Evolutionary conservation across 352 stramenopile species (phyloP).

Genomic region (Pythium pyrilobum): DNA sequence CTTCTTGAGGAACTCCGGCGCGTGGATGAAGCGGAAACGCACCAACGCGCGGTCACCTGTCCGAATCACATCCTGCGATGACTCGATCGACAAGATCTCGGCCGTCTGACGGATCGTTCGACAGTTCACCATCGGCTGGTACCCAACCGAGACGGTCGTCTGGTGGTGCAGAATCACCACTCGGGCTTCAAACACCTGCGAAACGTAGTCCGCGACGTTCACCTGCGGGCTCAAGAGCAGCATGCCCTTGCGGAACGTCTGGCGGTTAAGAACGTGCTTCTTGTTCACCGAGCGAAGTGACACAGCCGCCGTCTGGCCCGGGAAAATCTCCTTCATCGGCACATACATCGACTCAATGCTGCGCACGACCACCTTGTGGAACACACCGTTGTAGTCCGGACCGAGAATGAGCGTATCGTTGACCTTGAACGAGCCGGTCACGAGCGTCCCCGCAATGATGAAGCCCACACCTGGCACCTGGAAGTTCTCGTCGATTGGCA

Average conservation of each 20-base stretch:
- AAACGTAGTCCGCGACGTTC: constrained; percentile 70
- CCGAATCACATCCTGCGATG: constrained; percentile 76
- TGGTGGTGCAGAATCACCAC: constrained; percentile 95
- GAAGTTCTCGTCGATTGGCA: constrained; percentile 87
- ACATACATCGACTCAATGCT: constrained; percentile 91
- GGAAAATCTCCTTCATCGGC: constrained; percentile 80
- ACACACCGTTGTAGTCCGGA: constrained; percentile 86
- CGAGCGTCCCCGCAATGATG: constrained; percentile 92
- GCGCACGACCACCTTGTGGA: constrained; percentile 81
- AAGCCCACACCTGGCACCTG: constrained; percentile 93
- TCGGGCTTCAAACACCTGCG: constrained; percentile 87
- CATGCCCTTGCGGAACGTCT: constrained; percentile 92
- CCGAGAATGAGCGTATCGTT: constrained; percentile 88
- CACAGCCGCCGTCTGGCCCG: constrained; percentile 83
- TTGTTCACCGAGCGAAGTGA: constrained; percentile 88
- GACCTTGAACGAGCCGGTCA: constrained; percentile 85
- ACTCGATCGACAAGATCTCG: constrained; percentile 85
- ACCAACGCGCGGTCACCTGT: constrained; percentile 89
- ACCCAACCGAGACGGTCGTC: constrained; percentile 92
- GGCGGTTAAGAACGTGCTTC: constrained; percentile 72
- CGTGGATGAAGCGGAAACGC: constrained; percentile 89
- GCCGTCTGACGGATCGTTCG: constrained; percentile 90
- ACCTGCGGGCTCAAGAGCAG: constrained; percentile 82
- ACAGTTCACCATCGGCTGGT: constrained; percentile 94
- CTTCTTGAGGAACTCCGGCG: constrained; percentile 94